Conservation (phyloP, 345 rosid genomes). For the Tarenaya hassleriana region DNA sequence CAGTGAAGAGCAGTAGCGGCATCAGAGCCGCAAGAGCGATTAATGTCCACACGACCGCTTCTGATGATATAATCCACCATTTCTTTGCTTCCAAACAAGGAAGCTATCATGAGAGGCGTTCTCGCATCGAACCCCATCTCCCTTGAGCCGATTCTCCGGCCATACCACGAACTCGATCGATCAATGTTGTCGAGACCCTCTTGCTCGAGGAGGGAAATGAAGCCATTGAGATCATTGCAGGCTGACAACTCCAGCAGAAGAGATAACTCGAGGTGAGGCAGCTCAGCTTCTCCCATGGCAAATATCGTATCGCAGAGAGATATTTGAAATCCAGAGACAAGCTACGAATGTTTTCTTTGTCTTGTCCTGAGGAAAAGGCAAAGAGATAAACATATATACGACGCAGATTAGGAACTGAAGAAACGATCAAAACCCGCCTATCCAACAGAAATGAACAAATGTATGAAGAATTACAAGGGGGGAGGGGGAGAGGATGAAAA, state of each 20-base stretch:
- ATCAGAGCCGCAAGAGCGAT: conserved; percentile 60
- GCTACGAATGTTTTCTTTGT: conserved; percentile 10
- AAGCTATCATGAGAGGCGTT: conserved; percentile 83
- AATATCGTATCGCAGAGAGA: conserved; percentile 32
- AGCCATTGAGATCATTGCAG: conserved; percentile 55
- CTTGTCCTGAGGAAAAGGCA: not conserved
- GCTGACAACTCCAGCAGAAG: conserved; percentile 66
- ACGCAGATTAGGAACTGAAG: too few species aligned
- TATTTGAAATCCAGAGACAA: too few species aligned
- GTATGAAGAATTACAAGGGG: conserved; percentile 10
- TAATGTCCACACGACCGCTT: conserved; percentile 50
- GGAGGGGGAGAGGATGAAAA: conserved; percentile 1
- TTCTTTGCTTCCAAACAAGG: conserved; percentile 71
- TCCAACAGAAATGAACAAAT: too few species aligned
- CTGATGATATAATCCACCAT: conserved; percentile 47
- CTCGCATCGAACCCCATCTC: conserved; percentile 70
- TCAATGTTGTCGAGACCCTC: conserved; percentile 45
- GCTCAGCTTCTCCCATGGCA: conserved; percentile 31
- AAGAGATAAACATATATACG: conserved; percentile 14
- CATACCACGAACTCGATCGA: conserved; percentile 68
- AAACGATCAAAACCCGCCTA: too few species aligned
- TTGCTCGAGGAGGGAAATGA: conserved; percentile 49
- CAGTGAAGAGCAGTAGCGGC: conserved; percentile 81
- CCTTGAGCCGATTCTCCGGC: conserved; percentile 50
- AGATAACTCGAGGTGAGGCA: conserved; percentile 34